Conservation (phyloP, 192 early-diverging fungal genomes). For the Bifiguratus adelaidae region DNA sequence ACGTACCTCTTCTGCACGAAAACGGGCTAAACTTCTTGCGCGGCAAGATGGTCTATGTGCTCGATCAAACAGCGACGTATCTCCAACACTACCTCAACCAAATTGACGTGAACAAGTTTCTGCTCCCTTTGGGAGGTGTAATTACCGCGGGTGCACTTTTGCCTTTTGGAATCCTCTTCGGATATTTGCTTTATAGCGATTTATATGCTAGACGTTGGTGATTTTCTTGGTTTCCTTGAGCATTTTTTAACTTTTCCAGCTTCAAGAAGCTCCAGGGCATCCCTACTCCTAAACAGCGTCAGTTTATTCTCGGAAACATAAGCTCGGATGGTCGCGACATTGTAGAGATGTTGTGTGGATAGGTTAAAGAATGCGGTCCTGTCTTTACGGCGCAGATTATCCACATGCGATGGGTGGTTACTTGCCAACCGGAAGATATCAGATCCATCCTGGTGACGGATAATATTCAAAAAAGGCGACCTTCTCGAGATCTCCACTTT, state of each 20-base stretch:
- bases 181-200: neutral
- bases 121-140: too few relatives aligned
- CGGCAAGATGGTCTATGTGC: too few relatives aligned
- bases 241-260: neutral
- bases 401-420: neutral
- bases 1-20: too few relatives aligned
- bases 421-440: slow-evolving; percentile 1
- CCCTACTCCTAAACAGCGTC: neutral
- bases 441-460: neutral
- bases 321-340: neutral
- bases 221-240: neutral
- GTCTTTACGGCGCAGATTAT: neutral
- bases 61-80: too few relatives aligned
- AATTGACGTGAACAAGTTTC: too few relatives aligned
- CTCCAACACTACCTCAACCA: too few relatives aligned
- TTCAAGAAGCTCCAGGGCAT: neutral
- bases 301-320: neutral
- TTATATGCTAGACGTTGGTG: neutral
- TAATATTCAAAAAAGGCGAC: neutral
- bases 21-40: too few relatives aligned
- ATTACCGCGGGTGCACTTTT: neutral
- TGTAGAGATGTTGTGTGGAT: neutral
- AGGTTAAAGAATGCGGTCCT: neutral
- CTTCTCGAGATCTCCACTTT: neutral
- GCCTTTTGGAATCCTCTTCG: neutral